phyloP scores from a whole-genome alignment of 2,329 filamentous ascomycete genomes.

The Ceratocystis colombiana region DNA sequence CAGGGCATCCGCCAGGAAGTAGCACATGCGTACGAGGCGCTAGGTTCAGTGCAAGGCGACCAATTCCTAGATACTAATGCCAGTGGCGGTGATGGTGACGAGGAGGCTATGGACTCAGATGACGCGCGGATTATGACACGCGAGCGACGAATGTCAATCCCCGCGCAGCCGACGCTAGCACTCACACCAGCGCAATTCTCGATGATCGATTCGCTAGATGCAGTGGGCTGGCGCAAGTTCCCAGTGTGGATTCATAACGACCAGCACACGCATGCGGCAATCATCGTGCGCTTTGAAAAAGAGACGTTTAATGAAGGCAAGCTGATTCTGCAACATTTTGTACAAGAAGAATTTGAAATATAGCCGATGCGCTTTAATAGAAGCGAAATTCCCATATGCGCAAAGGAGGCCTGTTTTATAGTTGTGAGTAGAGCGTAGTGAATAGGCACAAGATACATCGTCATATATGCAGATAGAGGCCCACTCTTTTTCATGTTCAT shows the following conservation, averaged over 20 bases:
- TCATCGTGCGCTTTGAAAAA: slow-evolving; percentile 66
- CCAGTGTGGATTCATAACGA: slow-evolving; percentile 66
- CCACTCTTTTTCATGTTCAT: background rate
- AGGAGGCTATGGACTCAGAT: slow-evolving; percentile 31
- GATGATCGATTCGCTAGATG: slow-evolving; percentile 70
- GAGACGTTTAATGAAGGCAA: slow-evolving; percentile 63
- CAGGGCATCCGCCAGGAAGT: slow-evolving; percentile 65
- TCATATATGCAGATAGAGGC: background rate
- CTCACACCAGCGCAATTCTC: slow-evolving; percentile 70
- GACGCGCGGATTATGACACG: slow-evolving; percentile 37
- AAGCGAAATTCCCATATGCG: background rate
- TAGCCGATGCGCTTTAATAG: background rate
- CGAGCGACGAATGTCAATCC: slow-evolving; percentile 36
- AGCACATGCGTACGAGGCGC: slow-evolving; percentile 65
- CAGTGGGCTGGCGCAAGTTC: slow-evolving; percentile 54
- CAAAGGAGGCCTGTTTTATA: too few relatives aligned
- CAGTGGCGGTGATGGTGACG: slow-evolving; percentile 37
- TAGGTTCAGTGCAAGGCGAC: slow-evolving; percentile 57
- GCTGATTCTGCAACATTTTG: slow-evolving; percentile 70
- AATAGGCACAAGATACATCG: background rate
- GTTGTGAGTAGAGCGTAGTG: background rate
- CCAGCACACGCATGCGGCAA: slow-evolving; percentile 78
- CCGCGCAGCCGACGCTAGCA: slow-evolving; percentile 57
- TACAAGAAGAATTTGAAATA: slow-evolving; percentile 55
- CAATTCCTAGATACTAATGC: slow-evolving; percentile 57